Conservation (phyloP, 176 grass and related monocot genomes). For the Urochloa ruziziensis region DNA sequence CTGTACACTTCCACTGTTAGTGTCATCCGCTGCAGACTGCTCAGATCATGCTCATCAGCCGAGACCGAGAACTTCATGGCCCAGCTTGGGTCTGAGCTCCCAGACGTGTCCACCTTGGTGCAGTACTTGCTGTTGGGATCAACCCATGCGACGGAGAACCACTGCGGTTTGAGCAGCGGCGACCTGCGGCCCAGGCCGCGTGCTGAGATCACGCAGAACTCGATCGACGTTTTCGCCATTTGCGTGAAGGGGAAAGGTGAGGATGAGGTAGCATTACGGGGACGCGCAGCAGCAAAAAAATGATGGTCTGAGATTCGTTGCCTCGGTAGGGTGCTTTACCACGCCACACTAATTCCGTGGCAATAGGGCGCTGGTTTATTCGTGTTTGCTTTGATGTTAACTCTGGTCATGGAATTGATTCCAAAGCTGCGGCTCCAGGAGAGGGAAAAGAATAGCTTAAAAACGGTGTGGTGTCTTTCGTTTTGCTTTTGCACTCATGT, state of each 20-base stretch:
- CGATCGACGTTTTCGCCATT: constrained; percentile 52
- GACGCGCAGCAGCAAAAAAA: neutral
- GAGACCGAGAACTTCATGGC: constrained; percentile 70
- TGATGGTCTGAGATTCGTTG: neutral
- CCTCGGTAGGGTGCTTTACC: neutral
- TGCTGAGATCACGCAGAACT: constrained; percentile 77
- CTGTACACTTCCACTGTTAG: constrained; percentile 80
- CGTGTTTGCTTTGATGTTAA: neutral
- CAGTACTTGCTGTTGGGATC: constrained; percentile 80
- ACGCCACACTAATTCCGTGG: neutral
- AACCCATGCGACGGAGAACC: constrained; percentile 65
- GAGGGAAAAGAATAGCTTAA: neutral
- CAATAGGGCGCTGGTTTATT: neutral
- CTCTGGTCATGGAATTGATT: constrained; percentile 16
- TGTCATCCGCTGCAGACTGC: constrained; percentile 24
- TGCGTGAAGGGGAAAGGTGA: neutral
- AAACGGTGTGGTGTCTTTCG: neutral
- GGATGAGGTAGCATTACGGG: neutral
- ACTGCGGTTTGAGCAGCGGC: constrained; percentile 56
- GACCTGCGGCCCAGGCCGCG: constrained; percentile 51
- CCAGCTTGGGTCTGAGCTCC: constrained; percentile 66
- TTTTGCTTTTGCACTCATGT: neutral
- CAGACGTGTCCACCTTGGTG: constrained; percentile 74
- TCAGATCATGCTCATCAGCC: constrained; percentile 22
- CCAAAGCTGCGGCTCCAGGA: neutral